Percentiles rank a stretch among this genome's conserved stretches.
Conservation (phyloP, 2,329 filamentous ascomycete genomes). For the Botryosphaeria dothidea region DNA sequence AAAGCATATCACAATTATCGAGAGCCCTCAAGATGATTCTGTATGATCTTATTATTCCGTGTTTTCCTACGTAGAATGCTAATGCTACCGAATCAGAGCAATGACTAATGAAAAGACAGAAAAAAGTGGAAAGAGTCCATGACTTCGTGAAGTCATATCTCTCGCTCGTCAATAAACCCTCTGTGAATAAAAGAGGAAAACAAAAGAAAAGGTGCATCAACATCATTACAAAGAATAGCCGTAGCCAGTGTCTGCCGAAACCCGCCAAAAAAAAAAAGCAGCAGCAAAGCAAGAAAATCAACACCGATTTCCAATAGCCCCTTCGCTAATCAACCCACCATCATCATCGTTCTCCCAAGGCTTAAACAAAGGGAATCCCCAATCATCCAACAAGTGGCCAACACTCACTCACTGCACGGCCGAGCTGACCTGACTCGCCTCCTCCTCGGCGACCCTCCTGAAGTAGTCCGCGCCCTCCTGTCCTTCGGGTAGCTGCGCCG, state of each 20-base stretch:
- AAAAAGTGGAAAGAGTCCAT: not conserved
- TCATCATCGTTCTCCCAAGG: not conserved
- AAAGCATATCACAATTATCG: too few species aligned
- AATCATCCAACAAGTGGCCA: not conserved
- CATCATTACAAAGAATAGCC: conserved; percentile 7
- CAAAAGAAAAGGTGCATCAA: not conserved
- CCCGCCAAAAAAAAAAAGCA: not conserved
- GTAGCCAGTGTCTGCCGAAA: conserved; percentile 5
- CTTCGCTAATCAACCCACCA: not conserved
- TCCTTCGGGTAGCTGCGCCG: conserved; percentile 27
- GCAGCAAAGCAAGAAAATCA: not conserved
- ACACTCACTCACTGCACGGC: not conserved
- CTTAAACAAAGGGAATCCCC: not conserved
- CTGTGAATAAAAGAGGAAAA: not conserved
- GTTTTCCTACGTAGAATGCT: not conserved
- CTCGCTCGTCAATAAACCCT: not conserved
- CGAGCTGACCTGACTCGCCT: conserved; percentile 25
- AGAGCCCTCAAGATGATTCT: too few species aligned
- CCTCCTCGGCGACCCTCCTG: conserved; percentile 36
- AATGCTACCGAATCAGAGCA: not conserved
- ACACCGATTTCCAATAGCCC: not conserved
- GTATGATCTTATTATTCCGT: too few species aligned
- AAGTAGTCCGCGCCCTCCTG: conserved; percentile 36
- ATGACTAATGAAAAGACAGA: not conserved
- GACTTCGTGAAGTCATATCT: not conserved